phyloP scores from a whole-genome alignment of 345 rosid species.

The Pistacia vera region DNA sequence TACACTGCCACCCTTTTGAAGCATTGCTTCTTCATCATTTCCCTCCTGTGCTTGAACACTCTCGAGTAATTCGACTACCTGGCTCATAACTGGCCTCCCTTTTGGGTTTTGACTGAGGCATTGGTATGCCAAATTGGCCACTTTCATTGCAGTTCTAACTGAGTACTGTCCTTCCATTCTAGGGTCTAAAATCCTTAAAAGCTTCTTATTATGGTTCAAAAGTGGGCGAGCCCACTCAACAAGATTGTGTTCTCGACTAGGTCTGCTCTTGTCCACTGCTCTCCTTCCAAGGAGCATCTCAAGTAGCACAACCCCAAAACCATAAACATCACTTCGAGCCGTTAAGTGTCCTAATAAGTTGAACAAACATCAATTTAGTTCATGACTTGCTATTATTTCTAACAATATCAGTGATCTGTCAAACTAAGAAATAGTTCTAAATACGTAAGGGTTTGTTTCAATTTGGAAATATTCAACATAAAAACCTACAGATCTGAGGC shows the following conservation, averaged over 20 bases:
- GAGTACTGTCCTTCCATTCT: slow-evolving; percentile 90
- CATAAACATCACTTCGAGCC: slow-evolving; percentile 94
- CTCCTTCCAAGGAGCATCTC: slow-evolving; percentile 96
- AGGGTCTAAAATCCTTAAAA: slow-evolving; percentile 83
- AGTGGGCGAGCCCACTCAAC: slow-evolving; percentile 98
- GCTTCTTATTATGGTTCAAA: slow-evolving; percentile 81
- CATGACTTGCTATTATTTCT: not conserved
- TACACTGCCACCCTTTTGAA: slow-evolving; percentile 41
- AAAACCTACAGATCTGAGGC: not conserved
- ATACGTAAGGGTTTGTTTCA: not conserved
- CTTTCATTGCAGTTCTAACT: slow-evolving; percentile 60
- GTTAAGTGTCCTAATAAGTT: slow-evolving; percentile 82
- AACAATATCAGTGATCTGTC: not conserved
- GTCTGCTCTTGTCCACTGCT: slow-evolving; percentile 91
- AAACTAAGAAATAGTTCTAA: not conserved
- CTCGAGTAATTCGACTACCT: slow-evolving; percentile 82
- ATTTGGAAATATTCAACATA: not conserved
- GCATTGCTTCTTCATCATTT: slow-evolving; percentile 41
- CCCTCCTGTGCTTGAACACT: slow-evolving; percentile 42
- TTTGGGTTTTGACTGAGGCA: slow-evolving; percentile 97
- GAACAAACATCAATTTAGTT: slow-evolving; percentile 15
- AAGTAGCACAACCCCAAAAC: slow-evolving; percentile 91
- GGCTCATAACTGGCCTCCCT: slow-evolving; percentile 80
- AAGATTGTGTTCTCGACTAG: slow-evolving; percentile 86
- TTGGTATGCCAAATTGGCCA: slow-evolving; percentile 73